Conservation (phyloP, 2,329 filamentous ascomycete species). For the Trichoderma sp. region DNA sequence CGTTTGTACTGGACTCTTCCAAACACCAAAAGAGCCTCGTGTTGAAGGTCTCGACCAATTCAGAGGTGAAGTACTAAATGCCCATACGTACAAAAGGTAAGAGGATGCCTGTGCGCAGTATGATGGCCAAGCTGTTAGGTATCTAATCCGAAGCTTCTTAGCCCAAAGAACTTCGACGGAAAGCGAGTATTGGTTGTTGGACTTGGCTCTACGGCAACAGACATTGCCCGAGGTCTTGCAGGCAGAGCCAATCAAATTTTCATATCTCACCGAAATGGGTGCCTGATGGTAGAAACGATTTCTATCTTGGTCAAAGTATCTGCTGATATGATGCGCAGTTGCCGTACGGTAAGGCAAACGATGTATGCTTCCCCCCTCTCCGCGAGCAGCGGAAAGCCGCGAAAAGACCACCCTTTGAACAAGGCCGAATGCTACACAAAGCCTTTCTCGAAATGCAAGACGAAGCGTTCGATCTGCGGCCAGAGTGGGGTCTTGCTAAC, state of each 20-base stretch:
- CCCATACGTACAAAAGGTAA: conserved; percentile 3
- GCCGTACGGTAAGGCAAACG: conserved; percentile 31
- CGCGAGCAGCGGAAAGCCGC: not conserved
- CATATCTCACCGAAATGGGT: conserved; percentile 28
- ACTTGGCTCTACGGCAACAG: conserved; percentile 40
- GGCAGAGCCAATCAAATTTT: conserved; percentile 26
- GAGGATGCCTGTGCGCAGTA: not conserved
- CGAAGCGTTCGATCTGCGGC: not conserved
- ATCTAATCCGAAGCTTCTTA: not conserved
- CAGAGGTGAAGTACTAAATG: not conserved
- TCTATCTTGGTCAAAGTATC: not conserved
- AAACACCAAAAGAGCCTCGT: not conserved
- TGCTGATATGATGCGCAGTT: conserved; percentile 32
- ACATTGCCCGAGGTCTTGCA: conserved; percentile 34
- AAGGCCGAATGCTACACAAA: not conserved
- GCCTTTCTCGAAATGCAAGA: not conserved
- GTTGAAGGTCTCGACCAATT: conserved; percentile 2
- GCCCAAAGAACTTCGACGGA: conserved; percentile 24
- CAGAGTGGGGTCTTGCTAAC: conserved; percentile 1
- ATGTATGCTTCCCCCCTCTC: not conserved
- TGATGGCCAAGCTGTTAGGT: too few species aligned
- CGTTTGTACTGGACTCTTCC: not conserved
- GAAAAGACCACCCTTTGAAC: not conserved
- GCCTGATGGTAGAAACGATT: conserved; percentile 18
- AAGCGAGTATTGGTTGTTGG: conserved; percentile 46